phyloP scores from a whole-genome alignment of 768 basidiomycete species.

The Podaxis rugospora region DNA sequence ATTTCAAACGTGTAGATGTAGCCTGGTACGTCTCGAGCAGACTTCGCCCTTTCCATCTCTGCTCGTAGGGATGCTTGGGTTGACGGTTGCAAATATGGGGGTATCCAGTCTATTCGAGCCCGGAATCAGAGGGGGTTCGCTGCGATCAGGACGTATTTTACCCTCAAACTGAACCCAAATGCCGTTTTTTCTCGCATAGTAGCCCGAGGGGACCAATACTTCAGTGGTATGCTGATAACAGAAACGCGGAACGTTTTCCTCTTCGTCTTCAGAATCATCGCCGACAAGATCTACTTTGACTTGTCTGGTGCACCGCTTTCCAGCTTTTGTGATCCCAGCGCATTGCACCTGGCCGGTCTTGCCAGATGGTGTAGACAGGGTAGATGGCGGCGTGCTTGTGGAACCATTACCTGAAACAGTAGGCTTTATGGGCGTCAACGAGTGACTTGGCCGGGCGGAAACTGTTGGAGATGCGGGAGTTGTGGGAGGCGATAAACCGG shows the following conservation, averaged over 20 bases:
- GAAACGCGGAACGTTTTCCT: constrained; percentile 37
- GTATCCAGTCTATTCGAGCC: constrained; percentile 57
- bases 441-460: background rate
- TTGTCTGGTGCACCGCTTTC: constrained; percentile 54
- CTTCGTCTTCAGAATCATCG: constrained; percentile 27
- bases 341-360: constrained; percentile 43
- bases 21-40: constrained; percentile 58
- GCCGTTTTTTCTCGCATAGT: constrained; percentile 46
- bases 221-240: constrained; percentile 64
- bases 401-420: constrained; percentile 13
- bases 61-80: constrained; percentile 52
- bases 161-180: constrained; percentile 58
- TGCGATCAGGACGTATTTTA: constrained; percentile 21
- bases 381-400: constrained; percentile 16
- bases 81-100: constrained; percentile 53
- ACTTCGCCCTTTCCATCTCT: constrained; percentile 45
- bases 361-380: constrained; percentile 14
- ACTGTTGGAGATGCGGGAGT: background rate
- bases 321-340: constrained; percentile 59
- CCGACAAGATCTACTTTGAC: constrained; percentile 40
- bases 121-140: constrained; percentile 7
- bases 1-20: constrained; percentile 86
- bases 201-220: constrained; percentile 49
- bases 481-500: background rate
- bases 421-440: background rate